Evolutionary conservation across 345 rosid genomes (phyloP), one percentile per base, ranked within the genome.

Genomic region (Salix brachista): DNA sequence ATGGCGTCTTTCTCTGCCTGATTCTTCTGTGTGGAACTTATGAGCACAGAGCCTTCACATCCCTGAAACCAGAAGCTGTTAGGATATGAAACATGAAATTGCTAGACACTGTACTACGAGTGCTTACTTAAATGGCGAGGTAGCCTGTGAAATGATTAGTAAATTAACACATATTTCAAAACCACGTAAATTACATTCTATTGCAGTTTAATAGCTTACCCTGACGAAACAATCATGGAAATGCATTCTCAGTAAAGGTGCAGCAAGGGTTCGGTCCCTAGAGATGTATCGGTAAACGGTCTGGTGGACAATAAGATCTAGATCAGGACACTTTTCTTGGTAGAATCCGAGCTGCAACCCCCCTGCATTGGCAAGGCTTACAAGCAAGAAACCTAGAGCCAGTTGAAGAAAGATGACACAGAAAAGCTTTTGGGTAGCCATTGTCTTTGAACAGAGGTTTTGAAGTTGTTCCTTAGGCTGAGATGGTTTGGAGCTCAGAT

Each of bases 201-300:
- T 28, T 23, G 18, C 10, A 65, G 34, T 19, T 50, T 50, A 16
- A 50, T 2, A 17, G n/a, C 83, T 36, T 84, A 87, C 90, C 83
- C 89, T 65, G 21, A 87, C 83, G 32, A 89, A 89, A 56, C 90
- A 89, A 69, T 88, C 89, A 79, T 88, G 91, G 50, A 88, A 86
- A 84, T 85, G 71, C 89, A 87, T 78, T 79, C 91, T 84, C 13
- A 89, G 75, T 32, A 87, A 56, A 4, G 84, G 54, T 0, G 91
- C 87, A 12, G 90, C 90, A 73, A 89, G 86, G 69, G 86, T 85
- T 9, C 79, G 77, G 75, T 82, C 81, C 44, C 68, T 70, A 14
- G 89, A 81, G 65, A 87, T 86, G 80, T 67, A 67, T 7, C 67
- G 80, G n/a, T 30, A 6, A n/a, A 87, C 74, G 5, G 80, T 37